Percentiles rank a stretch among this genome's conserved stretches.
These are phyloP conservation scores for Themeda triandra DNA, from an alignment of 176 grass and related monocot genomes.

Conservation along the genomic window DNA sequence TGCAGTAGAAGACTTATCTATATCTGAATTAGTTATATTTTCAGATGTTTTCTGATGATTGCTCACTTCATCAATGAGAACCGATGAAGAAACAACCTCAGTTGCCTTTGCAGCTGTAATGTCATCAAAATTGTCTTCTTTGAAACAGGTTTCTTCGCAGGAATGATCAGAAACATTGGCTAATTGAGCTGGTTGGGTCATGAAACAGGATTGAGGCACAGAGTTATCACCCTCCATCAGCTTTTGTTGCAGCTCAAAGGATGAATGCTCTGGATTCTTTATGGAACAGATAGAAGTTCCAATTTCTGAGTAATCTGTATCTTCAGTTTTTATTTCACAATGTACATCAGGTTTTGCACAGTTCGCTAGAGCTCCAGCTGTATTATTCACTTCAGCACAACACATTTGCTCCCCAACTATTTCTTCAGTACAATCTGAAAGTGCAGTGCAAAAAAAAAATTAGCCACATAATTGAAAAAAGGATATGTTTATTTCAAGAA, in stretches of 20 bases:
- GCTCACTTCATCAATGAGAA: slow-evolving; percentile 21
- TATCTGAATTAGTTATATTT: slow-evolving; percentile 15
- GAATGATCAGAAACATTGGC: slow-evolving; percentile 21
- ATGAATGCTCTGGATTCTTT: slow-evolving; percentile 5
- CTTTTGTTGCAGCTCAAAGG: slow-evolving; percentile 24
- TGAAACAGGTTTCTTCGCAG: not conserved
- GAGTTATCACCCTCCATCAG: not conserved
- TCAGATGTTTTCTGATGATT: slow-evolving; percentile 9
- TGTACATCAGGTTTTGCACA: slow-evolving; percentile 4
- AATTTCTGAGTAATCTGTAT: slow-evolving; percentile 5
- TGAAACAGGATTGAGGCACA: slow-evolving; percentile 18
- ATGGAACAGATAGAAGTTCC: slow-evolving; percentile 14
- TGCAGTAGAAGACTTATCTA: slow-evolving; percentile 20
- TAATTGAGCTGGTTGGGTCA: slow-evolving; percentile 11
- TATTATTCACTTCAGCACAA: slow-evolving; percentile 5
- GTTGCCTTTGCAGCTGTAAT: slow-evolving; percentile 16
- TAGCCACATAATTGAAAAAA: slow-evolving; percentile 14
- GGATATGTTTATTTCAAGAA: slow-evolving; percentile 5
- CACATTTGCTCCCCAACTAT: slow-evolving; percentile 15
- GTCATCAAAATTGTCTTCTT: slow-evolving; percentile 23
- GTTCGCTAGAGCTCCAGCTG: not conserved
- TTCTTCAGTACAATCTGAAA: slow-evolving; percentile 35
- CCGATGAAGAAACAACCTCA: slow-evolving; percentile 20
- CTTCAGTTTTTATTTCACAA: slow-evolving; percentile 29
- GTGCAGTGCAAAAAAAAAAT: not conserved